Conservation (phyloP, 371 early-diverging fungal genomes). For the Apophysomyces elegans region DNA sequence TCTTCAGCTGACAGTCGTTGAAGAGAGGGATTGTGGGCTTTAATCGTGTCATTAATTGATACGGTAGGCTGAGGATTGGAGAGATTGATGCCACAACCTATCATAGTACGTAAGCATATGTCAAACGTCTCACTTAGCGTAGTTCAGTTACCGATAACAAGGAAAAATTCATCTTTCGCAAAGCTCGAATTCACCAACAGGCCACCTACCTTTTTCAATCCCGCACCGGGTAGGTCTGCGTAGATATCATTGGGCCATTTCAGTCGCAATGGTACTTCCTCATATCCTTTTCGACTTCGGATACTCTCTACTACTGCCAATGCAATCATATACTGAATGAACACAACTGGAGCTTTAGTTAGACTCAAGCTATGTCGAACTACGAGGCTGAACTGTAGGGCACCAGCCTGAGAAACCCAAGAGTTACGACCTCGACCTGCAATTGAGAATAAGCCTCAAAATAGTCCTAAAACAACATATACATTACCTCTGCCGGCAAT, state of each 20-base stretch:
- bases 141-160: conserved; percentile 76
- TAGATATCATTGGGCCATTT: conserved; percentile 99
- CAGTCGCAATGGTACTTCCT: conserved; percentile 76
- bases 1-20: conserved; percentile 68
- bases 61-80: conserved; percentile 82
- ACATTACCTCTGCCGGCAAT: conserved; percentile 71
- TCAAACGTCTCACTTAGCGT: background rate
- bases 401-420: conserved; percentile 93
- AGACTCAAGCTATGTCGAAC: conserved; percentile 69
- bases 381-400: conserved; percentile 85
- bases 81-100: conserved; percentile 86
- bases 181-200: conserved; percentile 84
- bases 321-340: conserved; percentile 90
- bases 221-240: conserved; percentile 43
- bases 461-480: too few species aligned
- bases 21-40: conserved; percentile 46
- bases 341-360: conserved; percentile 68
- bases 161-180: conserved; percentile 66
- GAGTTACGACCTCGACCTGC: conserved; percentile 86
- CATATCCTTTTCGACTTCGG: conserved; percentile 70
- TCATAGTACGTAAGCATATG: background rate
- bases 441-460: background rate
- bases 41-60: conserved; percentile 82
- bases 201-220: conserved; percentile 84
- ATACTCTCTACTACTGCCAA: conserved; percentile 86